Evolutionary conservation across 108 stramenopile genomes (phyloP).

Genomic region (Chaetoceros tenuissimus): DNA sequence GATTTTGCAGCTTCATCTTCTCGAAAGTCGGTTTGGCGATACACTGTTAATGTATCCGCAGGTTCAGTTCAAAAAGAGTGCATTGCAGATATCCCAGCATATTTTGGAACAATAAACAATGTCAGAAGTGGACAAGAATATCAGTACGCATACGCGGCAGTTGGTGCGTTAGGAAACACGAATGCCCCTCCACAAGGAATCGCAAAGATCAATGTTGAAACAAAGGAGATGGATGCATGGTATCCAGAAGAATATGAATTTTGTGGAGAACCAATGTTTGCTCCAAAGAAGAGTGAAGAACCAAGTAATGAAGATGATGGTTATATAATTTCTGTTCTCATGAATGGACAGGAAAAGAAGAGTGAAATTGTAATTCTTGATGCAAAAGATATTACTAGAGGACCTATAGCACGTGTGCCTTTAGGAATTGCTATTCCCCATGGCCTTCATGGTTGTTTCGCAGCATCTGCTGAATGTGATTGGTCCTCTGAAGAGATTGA

Average conservation of each 20-base stretch:
- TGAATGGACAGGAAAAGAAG: constrained; percentile 42
- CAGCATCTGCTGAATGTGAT: constrained; percentile 44
- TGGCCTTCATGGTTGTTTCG: constrained; percentile 74
- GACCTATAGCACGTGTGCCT: constrained; percentile 60
- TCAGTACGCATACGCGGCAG: constrained; percentile 54
- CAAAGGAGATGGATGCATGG: constrained; percentile 45
- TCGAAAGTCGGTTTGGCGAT: constrained; percentile 62
- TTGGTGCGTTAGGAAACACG: constrained; percentile 43
- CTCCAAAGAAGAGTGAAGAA: constrained; percentile 26
- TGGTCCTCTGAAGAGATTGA: constrained; percentile 73
- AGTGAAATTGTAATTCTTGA: constrained; percentile 62
- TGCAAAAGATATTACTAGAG: constrained; percentile 38
- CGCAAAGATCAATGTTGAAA: constrained; percentile 47
- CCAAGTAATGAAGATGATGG: constrained; percentile 42
- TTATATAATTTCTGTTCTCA: constrained; percentile 60
- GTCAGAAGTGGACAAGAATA: constrained; percentile 46
- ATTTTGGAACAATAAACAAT: constrained; percentile 67
- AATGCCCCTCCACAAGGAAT: constrained; percentile 78
- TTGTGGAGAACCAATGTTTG: constrained; percentile 86
- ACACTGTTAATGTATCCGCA: constrained; percentile 33
- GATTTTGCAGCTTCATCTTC: constrained; percentile 40
- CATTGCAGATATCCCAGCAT: constrained; percentile 48
- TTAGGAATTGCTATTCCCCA: constrained; percentile 71
- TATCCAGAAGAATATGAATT: constrained; percentile 65
- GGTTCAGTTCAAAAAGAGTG: constrained; percentile 46